Evolutionary conservation across 805 yeast genomes (phyloP), one percentile per base, ranked within the genome.

Genomic region (Saccharomycopsis babjevae): DNA sequence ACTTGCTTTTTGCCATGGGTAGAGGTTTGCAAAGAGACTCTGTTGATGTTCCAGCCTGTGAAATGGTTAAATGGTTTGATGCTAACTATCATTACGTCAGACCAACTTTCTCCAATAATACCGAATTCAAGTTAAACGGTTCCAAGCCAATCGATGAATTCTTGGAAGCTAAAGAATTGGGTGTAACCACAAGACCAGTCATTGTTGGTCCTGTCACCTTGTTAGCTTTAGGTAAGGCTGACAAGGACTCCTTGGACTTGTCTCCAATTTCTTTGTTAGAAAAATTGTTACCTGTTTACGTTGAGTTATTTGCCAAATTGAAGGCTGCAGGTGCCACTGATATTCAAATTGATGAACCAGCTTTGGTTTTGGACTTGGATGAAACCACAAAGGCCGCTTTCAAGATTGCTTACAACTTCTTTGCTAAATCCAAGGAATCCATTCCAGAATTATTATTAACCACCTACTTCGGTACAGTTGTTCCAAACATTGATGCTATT

Each of bases 31-130:
- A 94, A 83, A 89, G 94, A 81, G 86, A 88, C 78, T 96, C 96
- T 68, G 97, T 94, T 70, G 99, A 94, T 77, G 99, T 94, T 65
- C 93, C 98, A 66, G 99, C 99, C 71, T 83, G 90, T 75, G 96
- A 94, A 84, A 94, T 94, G 99, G 99, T 94, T 70, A 94, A 94
- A 83, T 94, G 99, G 99, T 94, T 94, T 71, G 99, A 94, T 79
- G 89, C 97, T 67, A 94, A 94, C 90, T 94, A 94, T 89, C 99
- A 94, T 80, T 94, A 94, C 77, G 98, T 94, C 73, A 89, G 99
- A 83, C 99, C 99, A 78, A 94, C 99, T 69, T 92, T 94, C 83
- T 88, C 97, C 61, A 85, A 91, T 83, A 83, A 90, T 69, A 93
- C 97, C 67, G 86, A 86, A 73, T 94, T 94, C 89, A 92, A 94